Evolutionary conservation across 2,329 filamentous ascomycete species (phyloP), one percentile per base, ranked within the genome.

Genomic region (Fusarium acutatum): DNA sequence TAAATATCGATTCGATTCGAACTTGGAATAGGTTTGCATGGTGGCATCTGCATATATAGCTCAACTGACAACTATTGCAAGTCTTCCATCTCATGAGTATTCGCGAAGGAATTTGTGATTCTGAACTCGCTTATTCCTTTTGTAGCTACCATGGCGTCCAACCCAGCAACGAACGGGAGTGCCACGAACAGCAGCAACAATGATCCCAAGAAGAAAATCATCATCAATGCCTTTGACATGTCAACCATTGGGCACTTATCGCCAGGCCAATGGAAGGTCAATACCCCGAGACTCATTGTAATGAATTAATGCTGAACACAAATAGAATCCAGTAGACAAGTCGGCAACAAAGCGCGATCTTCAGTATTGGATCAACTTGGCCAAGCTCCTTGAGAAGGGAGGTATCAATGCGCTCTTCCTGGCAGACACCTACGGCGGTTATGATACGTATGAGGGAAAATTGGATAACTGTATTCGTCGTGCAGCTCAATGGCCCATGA

Each of bases 181-280:
- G 20, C 34, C 6, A 13, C 22, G 20, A 20, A 28, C 15, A 24
- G 12, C 34, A 17, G 34, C 28, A 59, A 59, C 6, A 59, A 54
- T 37, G 41, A 56, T 28, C 20, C 22, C 9, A 77, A 73, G 67
- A 76, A 73, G 53, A 69, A 75, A 28, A 90, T 91, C 20, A 77
- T 91, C 11, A 82, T 92, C 52, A 92, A 91, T 81, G 90, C 89
- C 6, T 91, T 92, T 72, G 90, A 91, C 67, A 91, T 91, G 89
- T 89, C 85, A 5, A 91, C 89, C 0, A 85, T 91, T 11, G 90
- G 90, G 6, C 90, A 92, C 77, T 78, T 92, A 38, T 90, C 88
- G 1, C 89, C 90, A 2, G 90, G 90, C 2, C 90, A 92, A 81
- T 92, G 90, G 91, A 92, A 91, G 82, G 88, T 88, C 28, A 52